Base-by-base conservation (phyloP, 2,329 filamentous ascomycete genomes). In the Xylariales sp. region DNA sequence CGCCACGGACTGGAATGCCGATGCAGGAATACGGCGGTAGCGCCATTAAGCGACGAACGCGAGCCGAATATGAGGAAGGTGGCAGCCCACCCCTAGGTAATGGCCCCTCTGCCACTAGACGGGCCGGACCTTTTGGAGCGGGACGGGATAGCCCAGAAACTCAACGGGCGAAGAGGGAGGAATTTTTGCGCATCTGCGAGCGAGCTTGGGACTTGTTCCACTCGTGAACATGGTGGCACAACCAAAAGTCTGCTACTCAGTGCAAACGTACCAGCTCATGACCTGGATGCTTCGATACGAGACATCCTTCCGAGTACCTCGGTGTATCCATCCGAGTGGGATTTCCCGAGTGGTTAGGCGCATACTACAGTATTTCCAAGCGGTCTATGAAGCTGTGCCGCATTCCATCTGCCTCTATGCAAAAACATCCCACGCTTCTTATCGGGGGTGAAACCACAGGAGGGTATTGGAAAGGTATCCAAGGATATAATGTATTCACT, bases 161-260 rank as follows among this genome's bases (percentile, higher is more conserved):
- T 5, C 84, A 88, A 61, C 76, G 80, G 53, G 83, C 78, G 57
- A 97, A 97, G 79, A 89, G 89, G 60, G 89, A 95, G 31, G 88
- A 95, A 61, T 98, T 98, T 58, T 70, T 98, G 49, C 73, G 78
- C 42, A 69, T 97, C 37, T 96, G 91, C 61, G 82, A 88, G 52
- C 76, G 88, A 56, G 93, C 93, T 7, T 98, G 93, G 93, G 93
- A 98, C 68, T 66, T 98, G 20, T 95, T 97, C 65, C 93, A 97
- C 70, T 95, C 89, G 47, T 96, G 68, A 78, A 41, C 19, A 9
- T 33, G 27, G 14, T 15, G 10, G 25, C 15, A 43, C 38, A 22
- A 39, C 44, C 32, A 38, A 35, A 46, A 46, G 48, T 49, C 48
- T 45, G 43, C 47, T 49, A 54, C 50, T 46, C 34, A 49, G 39